phyloP scores from a whole-genome alignment of 306 rosid species.

The Sesbania bispinosa region DNA sequence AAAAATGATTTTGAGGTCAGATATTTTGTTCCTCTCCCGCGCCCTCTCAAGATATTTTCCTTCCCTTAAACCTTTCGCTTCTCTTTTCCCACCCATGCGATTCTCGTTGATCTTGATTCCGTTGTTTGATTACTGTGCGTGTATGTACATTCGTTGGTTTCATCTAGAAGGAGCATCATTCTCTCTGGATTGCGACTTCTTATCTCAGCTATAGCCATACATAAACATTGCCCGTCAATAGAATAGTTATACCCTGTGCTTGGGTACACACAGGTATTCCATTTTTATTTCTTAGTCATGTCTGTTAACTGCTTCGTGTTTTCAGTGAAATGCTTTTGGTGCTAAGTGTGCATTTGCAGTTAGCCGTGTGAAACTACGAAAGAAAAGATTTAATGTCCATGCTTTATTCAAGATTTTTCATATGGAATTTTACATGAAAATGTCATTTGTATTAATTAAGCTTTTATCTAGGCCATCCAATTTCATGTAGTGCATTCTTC shows the following conservation, averaged over 20 bases:
- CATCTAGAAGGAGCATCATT: too few relatives aligned
- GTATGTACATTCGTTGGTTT: too few relatives aligned
- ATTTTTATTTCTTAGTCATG: not conserved
- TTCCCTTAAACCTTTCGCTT: not conserved
- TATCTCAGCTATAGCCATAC: too few relatives aligned
- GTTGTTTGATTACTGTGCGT: too few relatives aligned
- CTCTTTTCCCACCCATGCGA: too few relatives aligned
- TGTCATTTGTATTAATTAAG: not conserved
- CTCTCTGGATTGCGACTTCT: too few relatives aligned
- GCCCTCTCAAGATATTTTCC: not conserved
- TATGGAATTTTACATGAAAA: constrained; percentile 11
- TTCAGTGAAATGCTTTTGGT: not conserved
- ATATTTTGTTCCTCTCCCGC: not conserved
- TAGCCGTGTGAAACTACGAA: not conserved
- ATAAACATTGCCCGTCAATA: too few relatives aligned
- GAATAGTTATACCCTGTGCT: not conserved
- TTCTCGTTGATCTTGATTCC: too few relatives aligned
- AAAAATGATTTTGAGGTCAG: too few relatives aligned
- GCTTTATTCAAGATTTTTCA: constrained; percentile 12
- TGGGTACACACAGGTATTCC: not conserved
- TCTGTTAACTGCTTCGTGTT: not conserved
- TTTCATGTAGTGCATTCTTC: constrained; percentile 19
- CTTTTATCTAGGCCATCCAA: constrained; percentile 16
- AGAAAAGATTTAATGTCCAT: not conserved
- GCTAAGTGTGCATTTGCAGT: not conserved